phyloP scores from a whole-genome alignment of 352 stramenopile genomes.

The Phytophthora idaei region DNA sequence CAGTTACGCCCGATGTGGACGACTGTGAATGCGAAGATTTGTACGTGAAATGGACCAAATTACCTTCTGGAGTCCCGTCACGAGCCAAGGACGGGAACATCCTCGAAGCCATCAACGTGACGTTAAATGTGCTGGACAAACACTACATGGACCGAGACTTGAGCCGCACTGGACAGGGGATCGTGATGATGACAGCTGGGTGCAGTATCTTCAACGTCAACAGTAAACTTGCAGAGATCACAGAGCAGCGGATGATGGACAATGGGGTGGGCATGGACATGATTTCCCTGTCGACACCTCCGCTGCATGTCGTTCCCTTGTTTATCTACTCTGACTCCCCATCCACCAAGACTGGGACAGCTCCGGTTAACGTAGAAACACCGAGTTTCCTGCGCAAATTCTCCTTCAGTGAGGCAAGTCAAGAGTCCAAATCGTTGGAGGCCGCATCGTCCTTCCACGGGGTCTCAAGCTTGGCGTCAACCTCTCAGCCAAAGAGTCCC shows the following conservation, averaged over 20 bases:
- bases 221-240: conserved; percentile 93
- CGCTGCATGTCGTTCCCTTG: conserved; percentile 97
- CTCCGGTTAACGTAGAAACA: conserved; percentile 1
- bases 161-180: conserved; percentile 94
- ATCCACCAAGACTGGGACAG: conserved; percentile 1
- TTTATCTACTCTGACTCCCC: conserved; percentile 89
- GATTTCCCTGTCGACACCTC: conserved; percentile 93
- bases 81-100: conserved; percentile 96
- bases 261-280: conserved; percentile 99
- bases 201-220: conserved; percentile 97
- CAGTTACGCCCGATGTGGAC: background rate
- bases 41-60: conserved; percentile 63
- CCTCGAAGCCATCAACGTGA: conserved; percentile 98
- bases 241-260: conserved; percentile 99
- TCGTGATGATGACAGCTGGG: conserved; percentile 96
- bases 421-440: conserved; percentile 27
- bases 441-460: conserved; percentile 22
- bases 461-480: conserved; percentile 16
- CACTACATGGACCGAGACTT: conserved; percentile 99
- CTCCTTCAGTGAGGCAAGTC: conserved; percentile 26
- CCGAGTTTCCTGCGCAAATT: conserved; percentile 23
- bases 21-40: conserved; percentile 17
- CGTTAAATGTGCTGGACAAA: conserved; percentile 98
- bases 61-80: conserved; percentile 86
- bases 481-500: conserved; percentile 29